Base-by-base conservation (phyloP, 345 rosid species). In the Boechera divaricarpa region DNA sequence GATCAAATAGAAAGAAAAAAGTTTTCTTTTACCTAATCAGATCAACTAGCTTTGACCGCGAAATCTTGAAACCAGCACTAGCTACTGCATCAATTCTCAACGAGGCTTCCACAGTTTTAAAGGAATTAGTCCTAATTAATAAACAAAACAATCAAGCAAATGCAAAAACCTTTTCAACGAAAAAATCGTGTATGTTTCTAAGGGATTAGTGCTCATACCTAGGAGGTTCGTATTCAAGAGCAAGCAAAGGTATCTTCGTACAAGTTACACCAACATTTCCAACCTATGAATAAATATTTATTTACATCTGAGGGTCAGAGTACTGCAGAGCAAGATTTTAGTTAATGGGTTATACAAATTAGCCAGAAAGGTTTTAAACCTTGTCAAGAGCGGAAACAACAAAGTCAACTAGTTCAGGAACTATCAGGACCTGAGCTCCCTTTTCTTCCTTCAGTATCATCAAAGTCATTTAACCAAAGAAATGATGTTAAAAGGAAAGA, bases 41-140 rank as follows among this genome's bases (percentile, higher is more conserved):
- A 79, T 85, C 83, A 65, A 88, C 93, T 70, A 94, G 85, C 63
- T 94, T 92, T 67, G 98, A 88, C 69, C 96, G 81, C 38, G 98
- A 92, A 67, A 92, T 88, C 87, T 89, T 94, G 80, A 90, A 94
- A 68, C 98, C 97, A n/a, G 97, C 98, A 86, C 98, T 94, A 66
- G 95, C 98, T 35, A 94, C 76, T 65, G 98, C 97, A 87, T 94
- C 98, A 38, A 94, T 87, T 76, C 98, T 86, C 44, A 92, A 81
- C 0, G 98, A 94, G 67, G 97, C 93, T 76, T 94, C 98, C 63
- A 89, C 75, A 3, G 98, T 82, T 86, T 79, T 92, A 81, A 88
- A 88, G 42, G 95, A 70, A 67, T 83, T 86, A 16, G 92, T 91
- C 88, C 98, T 93, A 85, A 69, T 33, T n/a, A 51, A 57, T 54